Conservation (phyloP, 305 asterid genomes). For the Fraxinus sp. region DNA sequence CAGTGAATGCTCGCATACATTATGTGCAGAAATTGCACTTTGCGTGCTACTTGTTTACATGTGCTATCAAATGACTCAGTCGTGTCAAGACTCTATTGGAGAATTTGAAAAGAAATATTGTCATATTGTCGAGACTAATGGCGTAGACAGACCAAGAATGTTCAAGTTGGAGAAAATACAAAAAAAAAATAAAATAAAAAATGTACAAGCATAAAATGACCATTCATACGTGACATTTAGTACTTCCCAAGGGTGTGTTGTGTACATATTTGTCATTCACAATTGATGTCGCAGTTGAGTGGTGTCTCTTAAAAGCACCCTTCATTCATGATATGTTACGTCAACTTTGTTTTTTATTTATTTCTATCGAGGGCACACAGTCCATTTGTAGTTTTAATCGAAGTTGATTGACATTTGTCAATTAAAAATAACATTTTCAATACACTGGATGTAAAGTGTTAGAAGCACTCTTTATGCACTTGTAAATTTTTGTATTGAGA, state of each 20-base stretch:
- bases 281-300: background rate
- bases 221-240: background rate
- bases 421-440: too few relatives aligned
- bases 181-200: too few relatives aligned
- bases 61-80: background rate
- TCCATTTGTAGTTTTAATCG: background rate
- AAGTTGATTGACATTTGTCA: background rate
- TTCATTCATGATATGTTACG: background rate
- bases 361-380: background rate
- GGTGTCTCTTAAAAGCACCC: background rate
- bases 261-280: background rate
- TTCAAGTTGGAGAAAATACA: background rate
- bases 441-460: background rate
- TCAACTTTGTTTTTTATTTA: too few relatives aligned
- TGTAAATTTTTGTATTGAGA: too few relatives aligned
- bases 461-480: background rate
- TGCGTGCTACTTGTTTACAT: background rate
- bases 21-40: background rate
- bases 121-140: background rate
- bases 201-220: background rate
- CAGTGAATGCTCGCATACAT: background rate
- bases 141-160: background rate
- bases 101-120: too few relatives aligned
- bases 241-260: background rate
- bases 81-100: background rate